Evolutionary conservation across 108 stramenopile species (phyloP).

Genomic region (Mayamaea pseudoterrestris): DNA sequence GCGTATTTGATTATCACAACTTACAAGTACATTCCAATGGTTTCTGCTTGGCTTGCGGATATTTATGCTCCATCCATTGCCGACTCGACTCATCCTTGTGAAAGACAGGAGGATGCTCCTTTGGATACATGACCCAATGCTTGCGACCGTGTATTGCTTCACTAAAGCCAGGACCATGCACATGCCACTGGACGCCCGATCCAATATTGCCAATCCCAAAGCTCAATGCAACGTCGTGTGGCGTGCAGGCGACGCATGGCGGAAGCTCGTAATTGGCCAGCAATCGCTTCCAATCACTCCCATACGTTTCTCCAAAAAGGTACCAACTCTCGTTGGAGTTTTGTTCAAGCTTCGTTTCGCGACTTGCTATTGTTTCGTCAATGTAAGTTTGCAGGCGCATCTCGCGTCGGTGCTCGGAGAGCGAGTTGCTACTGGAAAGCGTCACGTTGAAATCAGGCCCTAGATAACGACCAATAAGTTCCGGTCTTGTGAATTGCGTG

Average conservation of each 20-base stretch:
- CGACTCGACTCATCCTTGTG: slow-evolving; percentile 56
- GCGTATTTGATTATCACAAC: not conserved
- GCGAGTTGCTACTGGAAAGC: slow-evolving; percentile 60
- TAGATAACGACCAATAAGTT: slow-evolving; percentile 35
- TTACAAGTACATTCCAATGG: slow-evolving; percentile 8
- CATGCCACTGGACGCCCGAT: slow-evolving; percentile 81
- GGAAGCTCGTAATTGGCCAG: slow-evolving; percentile 40
- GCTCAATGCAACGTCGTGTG: slow-evolving; percentile 36
- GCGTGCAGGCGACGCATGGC: slow-evolving; percentile 53
- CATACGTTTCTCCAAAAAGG: slow-evolving; percentile 75
- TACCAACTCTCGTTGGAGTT: slow-evolving; percentile 78
- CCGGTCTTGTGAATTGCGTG: slow-evolving; percentile 25
- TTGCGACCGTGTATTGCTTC: slow-evolving; percentile 58
- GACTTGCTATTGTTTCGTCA: slow-evolving; percentile 21
- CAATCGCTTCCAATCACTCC: slow-evolving; percentile 47
- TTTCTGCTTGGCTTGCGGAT: slow-evolving; percentile 12
- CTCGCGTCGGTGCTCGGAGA: slow-evolving; percentile 55
- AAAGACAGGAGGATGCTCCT: slow-evolving; percentile 12
- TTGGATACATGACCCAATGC: slow-evolving; percentile 68
- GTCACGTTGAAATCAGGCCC: slow-evolving; percentile 57
- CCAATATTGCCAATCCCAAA: slow-evolving; percentile 78
- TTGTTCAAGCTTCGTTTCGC: slow-evolving; percentile 42
- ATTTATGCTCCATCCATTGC: slow-evolving; percentile 76
- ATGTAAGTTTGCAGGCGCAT: slow-evolving; percentile 51
- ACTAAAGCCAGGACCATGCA: slow-evolving; percentile 68